Evolutionary conservation across 768 basidiomycete genomes (phyloP).

Genomic region (Trametes elegans): DNA sequence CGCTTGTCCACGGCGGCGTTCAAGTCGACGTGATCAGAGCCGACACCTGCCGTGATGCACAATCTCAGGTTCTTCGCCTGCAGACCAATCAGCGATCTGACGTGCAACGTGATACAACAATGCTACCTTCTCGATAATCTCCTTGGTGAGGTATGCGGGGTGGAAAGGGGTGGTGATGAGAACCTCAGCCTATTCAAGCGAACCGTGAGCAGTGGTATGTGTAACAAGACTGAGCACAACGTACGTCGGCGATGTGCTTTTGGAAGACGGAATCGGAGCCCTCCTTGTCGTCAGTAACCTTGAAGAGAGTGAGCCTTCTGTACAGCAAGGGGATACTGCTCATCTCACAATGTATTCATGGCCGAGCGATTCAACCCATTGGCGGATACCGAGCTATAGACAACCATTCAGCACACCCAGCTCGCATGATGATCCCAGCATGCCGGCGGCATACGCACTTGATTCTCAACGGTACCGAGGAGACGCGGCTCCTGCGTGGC

Average conservation of each 20-base stretch:
- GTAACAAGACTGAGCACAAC: conserved; percentile 23
- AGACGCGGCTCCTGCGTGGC: conserved; percentile 71
- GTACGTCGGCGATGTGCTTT: conserved; percentile 76
- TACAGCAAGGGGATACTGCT: not conserved
- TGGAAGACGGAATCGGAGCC: conserved; percentile 79
- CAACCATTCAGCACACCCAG: not conserved
- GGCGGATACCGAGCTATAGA: conserved; percentile 62
- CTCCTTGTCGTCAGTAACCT: conserved; percentile 83
- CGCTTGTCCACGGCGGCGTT: conserved; percentile 79
- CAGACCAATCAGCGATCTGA: no score
- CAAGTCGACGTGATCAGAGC: conserved; percentile 88
- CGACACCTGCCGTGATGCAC: conserved; percentile 88
- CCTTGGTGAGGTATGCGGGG: conserved; percentile 77
- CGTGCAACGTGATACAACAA: not conserved
- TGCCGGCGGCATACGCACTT: conserved; percentile 39
- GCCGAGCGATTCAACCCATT: conserved; percentile 68
- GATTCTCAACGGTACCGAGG: conserved; percentile 78
- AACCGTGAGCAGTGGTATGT: not conserved
- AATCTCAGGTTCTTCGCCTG: conserved; percentile 83
- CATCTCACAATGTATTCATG: conserved; percentile 68
- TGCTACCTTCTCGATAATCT: conserved; percentile 56
- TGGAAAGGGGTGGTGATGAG: conserved; percentile 87
- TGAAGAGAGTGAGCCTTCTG: not conserved
- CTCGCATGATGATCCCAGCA: not conserved
- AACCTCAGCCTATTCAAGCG: conserved; percentile 66